Percentiles rank a stretch among this genome's conserved stretches.
Evolutionary conservation across 371 early-diverging fungal species (phyloP).

Genomic region (Chytridium lagenaria): DNA sequence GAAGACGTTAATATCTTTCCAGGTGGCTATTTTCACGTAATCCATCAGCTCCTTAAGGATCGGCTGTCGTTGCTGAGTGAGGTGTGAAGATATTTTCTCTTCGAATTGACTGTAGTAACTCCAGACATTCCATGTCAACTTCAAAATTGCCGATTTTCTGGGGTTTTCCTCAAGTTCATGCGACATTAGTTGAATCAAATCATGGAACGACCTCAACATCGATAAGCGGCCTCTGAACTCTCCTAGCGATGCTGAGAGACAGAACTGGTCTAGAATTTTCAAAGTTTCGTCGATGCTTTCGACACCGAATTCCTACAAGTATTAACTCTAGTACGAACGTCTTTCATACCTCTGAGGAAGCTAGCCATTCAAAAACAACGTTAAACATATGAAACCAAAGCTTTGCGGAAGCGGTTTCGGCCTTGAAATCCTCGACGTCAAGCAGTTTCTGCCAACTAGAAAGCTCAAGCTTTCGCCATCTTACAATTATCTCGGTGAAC

Average conservation of each 20-base stretch:
- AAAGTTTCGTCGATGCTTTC: constrained; percentile 26
- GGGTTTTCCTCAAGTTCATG: neutral
- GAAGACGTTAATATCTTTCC: constrained; percentile 97
- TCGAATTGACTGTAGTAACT: constrained; percentile 82
- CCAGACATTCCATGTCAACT: constrained; percentile 45
- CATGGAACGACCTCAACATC: constrained; percentile 75
- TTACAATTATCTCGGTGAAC: constrained; percentile 76
- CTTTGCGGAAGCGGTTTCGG: constrained; percentile 65
- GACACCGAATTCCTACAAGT: constrained; percentile 34
- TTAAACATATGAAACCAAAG: constrained; percentile 92
- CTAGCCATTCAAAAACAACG: neutral
- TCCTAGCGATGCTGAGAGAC: constrained; percentile 79
- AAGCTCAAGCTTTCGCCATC: constrained; percentile 93
- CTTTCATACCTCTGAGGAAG: constrained; percentile 52
- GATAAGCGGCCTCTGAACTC: constrained; percentile 81
- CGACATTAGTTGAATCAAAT: constrained; percentile 56
- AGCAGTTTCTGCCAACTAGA: constrained; percentile 89
- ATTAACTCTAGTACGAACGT: too few relatives aligned
- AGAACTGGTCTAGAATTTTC: constrained; percentile 73
- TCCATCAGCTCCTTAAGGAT: constrained; percentile 89
- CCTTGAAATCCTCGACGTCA: constrained; percentile 76
- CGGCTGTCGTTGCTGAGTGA: constrained; percentile 70
- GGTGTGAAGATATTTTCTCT: constrained; percentile 57
- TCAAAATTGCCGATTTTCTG: neutral
- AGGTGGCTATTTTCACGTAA: constrained; percentile 92